Conservation (phyloP, 345 rosid genomes). For the Salix viminalis region DNA sequence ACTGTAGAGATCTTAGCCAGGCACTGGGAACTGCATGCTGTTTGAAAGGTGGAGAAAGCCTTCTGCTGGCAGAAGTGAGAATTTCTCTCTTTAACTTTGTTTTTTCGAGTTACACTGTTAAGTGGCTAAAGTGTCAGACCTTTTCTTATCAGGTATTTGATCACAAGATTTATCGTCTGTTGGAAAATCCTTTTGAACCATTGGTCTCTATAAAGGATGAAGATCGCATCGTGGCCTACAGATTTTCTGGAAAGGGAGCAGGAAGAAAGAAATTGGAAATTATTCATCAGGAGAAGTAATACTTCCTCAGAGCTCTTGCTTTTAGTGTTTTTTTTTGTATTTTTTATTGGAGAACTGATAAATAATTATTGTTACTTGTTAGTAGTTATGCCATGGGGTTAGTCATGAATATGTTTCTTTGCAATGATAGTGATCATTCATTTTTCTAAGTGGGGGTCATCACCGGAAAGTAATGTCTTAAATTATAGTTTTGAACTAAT, state of each 20-base stretch:
- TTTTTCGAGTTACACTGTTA: neutral
- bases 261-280: constrained; percentile 69
- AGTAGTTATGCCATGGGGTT: neutral
- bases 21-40: constrained; percentile 73
- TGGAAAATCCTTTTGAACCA: constrained; percentile 49
- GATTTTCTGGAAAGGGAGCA: constrained; percentile 47
- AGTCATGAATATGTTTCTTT: neutral
- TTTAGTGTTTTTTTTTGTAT: neutral
- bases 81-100: neutral
- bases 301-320: constrained; percentile 13
- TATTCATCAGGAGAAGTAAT: constrained; percentile 57
- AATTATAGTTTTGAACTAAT: neutral
- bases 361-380: neutral
- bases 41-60: constrained; percentile 68
- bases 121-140: constrained; percentile 19
- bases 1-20: constrained; percentile 63
- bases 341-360: neutral
- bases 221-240: constrained; percentile 79
- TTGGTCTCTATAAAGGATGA: constrained; percentile 60
- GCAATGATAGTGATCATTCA: neutral
- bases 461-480: neutral
- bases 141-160: constrained; percentile 52
- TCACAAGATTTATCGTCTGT: constrained; percentile 49
- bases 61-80: constrained; percentile 77
- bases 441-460: neutral